Conservation (phyloP, 1,139 yeast genomes). For the Debaryomyces psychrophilus region DNA sequence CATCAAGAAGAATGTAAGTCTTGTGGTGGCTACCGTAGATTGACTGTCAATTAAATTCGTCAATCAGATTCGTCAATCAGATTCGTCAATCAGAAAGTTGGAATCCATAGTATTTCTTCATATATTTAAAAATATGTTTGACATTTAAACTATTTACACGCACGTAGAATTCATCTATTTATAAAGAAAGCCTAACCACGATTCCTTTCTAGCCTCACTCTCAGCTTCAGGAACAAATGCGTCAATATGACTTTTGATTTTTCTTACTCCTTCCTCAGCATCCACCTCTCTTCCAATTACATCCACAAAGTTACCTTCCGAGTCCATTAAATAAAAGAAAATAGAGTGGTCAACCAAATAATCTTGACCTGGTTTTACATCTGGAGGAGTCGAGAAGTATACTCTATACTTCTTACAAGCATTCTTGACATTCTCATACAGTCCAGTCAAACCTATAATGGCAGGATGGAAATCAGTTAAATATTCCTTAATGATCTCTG, state of each 20-base stretch:
- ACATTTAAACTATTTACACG: conserved; percentile 10
- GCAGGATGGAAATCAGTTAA: conserved; percentile 85
- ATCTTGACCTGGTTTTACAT: conserved; percentile 92
- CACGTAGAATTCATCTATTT: conserved; percentile 23
- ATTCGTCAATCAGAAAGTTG: not conserved
- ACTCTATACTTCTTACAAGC: conserved; percentile 89
- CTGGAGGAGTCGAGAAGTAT: conserved; percentile 93
- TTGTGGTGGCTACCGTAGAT: conserved; percentile 55
- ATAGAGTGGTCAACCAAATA: conserved; percentile 96
- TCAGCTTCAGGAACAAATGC: conserved; percentile 74
- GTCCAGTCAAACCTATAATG: conserved; percentile 88
- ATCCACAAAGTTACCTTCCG: conserved; percentile 93
- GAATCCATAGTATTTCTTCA: not conserved
- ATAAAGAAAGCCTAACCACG: conserved; percentile 59
- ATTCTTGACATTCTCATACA: conserved; percentile 79
- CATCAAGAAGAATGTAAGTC: conserved; percentile 52
- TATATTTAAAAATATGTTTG: not conserved
- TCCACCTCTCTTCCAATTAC: conserved; percentile 91
- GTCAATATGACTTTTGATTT: conserved; percentile 73
- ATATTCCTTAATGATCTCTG: conserved; percentile 78
- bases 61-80: not conserved
- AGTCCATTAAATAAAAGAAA: conserved; percentile 94
- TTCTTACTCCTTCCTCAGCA: conserved; percentile 75
- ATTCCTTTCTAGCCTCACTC: conserved; percentile 59
- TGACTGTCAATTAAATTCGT: conserved; percentile 24